Evolutionary conservation across 1,284 basidiomycete species (phyloP), one percentile per base, ranked within the genome.

Genomic region (Melanopsichium pennsylvanicum): DNA sequence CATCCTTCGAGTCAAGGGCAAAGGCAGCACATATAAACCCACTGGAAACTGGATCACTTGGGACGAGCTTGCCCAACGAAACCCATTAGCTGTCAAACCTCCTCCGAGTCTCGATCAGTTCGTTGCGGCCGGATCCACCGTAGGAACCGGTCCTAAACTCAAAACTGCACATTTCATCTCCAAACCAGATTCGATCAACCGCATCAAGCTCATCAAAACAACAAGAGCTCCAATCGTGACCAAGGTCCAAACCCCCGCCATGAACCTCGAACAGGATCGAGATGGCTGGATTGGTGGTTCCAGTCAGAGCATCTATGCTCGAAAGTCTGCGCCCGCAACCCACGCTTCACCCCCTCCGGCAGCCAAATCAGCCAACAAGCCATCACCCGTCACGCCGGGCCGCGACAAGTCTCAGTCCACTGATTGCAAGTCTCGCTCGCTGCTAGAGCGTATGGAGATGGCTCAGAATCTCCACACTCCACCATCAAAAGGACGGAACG

Each of bases 241-340:
- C 9, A 35, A 49, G 16, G 32, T 39, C 18, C 58, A 58, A 10
- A 57, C 49, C 1, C 45, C 52, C 33, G 39, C 61, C 54, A 54
- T 57, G 22, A 49, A 68, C 34, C 51, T 68, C 6, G 58, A 68
- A 29, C 49, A 52, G 16, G 68, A 64, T 33, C 40, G 60, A 19
- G 68, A 68, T 13, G 68, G 62, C 43, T 71, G 67, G 62, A 68
- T 68, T 29, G 57, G 66, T 10, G 71, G 71, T 18, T 48, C 68
- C 6, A 63, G 51, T 25, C 50, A 68, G 47, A 74, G 72, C 66
- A 72, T 71, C 38, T 66, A 74, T 43, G 71, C 71, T 26, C 46
- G 36, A 33, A 55, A 59, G 26, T 23, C 58, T 3, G 21, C 46
- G 7, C 18, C 47, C 4, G 37, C 48, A 11, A 34, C 39, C 1